Percentiles rank a stretch among this genome's conserved stretches.
These are phyloP conservation scores for Orbilia quercus DNA, from an alignment of 2,329 filamentous ascomycete genomes.

Conservation along the genomic window DNA sequence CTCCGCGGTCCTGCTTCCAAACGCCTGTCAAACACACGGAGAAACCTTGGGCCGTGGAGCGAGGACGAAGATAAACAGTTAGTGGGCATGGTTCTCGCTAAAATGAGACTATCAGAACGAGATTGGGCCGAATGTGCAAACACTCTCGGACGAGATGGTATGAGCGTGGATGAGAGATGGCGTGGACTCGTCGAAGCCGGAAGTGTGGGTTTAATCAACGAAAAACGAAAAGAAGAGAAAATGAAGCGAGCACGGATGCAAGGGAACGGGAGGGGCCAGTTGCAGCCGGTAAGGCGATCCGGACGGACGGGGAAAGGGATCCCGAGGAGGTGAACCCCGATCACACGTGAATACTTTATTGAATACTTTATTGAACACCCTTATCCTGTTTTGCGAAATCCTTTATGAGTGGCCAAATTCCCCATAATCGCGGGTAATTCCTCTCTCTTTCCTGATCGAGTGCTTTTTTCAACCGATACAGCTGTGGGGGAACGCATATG, in stretches of 20 bases:
- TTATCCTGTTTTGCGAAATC: not conserved
- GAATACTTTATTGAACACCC: conserved; percentile 3
- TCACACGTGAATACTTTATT: conserved; percentile 15
- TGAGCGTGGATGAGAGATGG: conserved; percentile 71
- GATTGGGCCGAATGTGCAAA: conserved; percentile 77
- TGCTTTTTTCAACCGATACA: conserved; percentile 16
- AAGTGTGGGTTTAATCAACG: conserved; percentile 51
- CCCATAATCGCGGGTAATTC: no score
- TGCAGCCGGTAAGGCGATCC: conserved; percentile 41
- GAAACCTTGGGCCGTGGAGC: conserved; percentile 66
- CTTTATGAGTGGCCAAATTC: not conserved
- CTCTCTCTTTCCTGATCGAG: conserved; percentile 9
- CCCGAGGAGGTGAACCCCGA: conserved; percentile 29
- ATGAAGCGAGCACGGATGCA: conserved; percentile 53
- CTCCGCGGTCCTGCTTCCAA: conserved; percentile 51
- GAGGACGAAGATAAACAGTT: conserved; percentile 73
- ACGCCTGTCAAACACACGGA: conserved; percentile 34
- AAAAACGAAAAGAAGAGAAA: conserved; percentile 51
- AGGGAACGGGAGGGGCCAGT: conserved; percentile 49
- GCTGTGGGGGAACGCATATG: conserved; percentile 19
- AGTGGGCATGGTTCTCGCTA: conserved; percentile 75
- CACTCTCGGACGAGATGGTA: conserved; percentile 70
- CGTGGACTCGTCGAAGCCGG: conserved; percentile 69
- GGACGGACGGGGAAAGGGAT: conserved; percentile 41
- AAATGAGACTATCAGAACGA: conserved; percentile 72